These are phyloP conservation scores for Neofusicoccum cordaticola DNA, from an alignment of 2,329 filamentous ascomycete genomes.

Conservation along the genomic window DNA sequence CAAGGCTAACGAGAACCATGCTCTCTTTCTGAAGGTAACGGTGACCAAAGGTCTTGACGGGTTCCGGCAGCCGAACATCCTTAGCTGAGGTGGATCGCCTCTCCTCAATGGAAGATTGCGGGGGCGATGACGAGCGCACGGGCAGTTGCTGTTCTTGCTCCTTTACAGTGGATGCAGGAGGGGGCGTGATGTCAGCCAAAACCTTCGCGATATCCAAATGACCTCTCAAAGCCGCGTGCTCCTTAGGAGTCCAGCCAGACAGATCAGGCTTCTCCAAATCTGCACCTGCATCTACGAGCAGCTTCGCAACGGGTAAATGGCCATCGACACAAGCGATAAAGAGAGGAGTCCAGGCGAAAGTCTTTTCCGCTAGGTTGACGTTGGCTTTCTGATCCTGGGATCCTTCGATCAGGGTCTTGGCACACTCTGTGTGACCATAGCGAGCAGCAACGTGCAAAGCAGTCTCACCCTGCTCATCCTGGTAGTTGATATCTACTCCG, in stretches of 20 bases:
- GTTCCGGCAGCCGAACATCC: constrained; percentile 61
- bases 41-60: constrained; percentile 93
- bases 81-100: constrained; percentile 38
- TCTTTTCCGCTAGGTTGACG: constrained; percentile 73
- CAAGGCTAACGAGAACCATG: constrained; percentile 87
- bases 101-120: constrained; percentile 56
- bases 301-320: constrained; percentile 68
- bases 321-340: constrained; percentile 92
- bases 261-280: constrained; percentile 73
- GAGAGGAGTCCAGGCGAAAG: constrained; percentile 92
- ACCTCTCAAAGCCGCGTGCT: constrained; percentile 87
- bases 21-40: constrained; percentile 86
- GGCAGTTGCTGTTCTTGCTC: constrained; percentile 15
- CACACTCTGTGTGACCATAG: constrained; percentile 80
- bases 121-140: constrained; percentile 41
- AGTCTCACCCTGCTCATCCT: constrained; percentile 85
- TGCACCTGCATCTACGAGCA: constrained; percentile 75
- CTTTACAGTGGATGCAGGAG: constrained; percentile 29
- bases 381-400: constrained; percentile 69
- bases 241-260: constrained; percentile 90
- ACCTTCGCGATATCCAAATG: constrained; percentile 77
- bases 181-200: constrained; percentile 58
- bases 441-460: constrained; percentile 88
- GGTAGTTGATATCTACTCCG: constrained; percentile 89
- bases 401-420: constrained; percentile 70